Evolutionary conservation across 2,329 filamentous ascomycete species (phyloP).

Genomic region (Botryotinia globosa): DNA sequence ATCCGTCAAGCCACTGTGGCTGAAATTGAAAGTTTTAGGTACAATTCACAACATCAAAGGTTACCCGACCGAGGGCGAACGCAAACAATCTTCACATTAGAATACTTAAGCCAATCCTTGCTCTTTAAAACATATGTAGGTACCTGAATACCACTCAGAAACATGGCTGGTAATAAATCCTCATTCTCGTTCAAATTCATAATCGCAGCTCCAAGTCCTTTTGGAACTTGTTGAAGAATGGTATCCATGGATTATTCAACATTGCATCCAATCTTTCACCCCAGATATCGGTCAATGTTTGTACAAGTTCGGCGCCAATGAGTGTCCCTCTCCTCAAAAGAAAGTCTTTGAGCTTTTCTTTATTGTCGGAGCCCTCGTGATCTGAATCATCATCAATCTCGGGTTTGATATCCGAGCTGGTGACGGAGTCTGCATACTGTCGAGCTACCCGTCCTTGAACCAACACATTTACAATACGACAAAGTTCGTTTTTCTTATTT

Average conservation of each 20-base stretch:
- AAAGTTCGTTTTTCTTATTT: constrained; percentile 25
- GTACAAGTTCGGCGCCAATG: constrained; percentile 30
- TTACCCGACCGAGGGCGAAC: neutral
- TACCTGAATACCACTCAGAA: constrained; percentile 36
- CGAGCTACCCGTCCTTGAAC: constrained; percentile 15
- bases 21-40: neutral
- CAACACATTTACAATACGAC: constrained; percentile 17
- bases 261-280: constrained; percentile 33
- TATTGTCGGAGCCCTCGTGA: constrained; percentile 4
- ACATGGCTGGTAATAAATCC: constrained; percentile 39
- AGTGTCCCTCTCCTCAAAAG: constrained; percentile 16
- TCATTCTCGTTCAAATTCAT: constrained; percentile 39
- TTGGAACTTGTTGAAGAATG: constrained; percentile 37
- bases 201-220: constrained; percentile 35
- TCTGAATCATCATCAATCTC: constrained; percentile 22
- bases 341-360: constrained; percentile 19
- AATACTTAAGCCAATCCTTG: neutral
- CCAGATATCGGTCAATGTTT: constrained; percentile 35
- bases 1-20: neutral
- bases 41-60: neutral
- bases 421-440: constrained; percentile 19
- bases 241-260: constrained; percentile 35
- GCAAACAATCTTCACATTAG: neutral
- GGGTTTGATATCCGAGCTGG: constrained; percentile 1
- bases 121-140: constrained; percentile 39